These are phyloP conservation scores for Infundibulicybe gibba DNA, from an alignment of 768 basidiomycete genomes.

Conservation along the genomic window DNA sequence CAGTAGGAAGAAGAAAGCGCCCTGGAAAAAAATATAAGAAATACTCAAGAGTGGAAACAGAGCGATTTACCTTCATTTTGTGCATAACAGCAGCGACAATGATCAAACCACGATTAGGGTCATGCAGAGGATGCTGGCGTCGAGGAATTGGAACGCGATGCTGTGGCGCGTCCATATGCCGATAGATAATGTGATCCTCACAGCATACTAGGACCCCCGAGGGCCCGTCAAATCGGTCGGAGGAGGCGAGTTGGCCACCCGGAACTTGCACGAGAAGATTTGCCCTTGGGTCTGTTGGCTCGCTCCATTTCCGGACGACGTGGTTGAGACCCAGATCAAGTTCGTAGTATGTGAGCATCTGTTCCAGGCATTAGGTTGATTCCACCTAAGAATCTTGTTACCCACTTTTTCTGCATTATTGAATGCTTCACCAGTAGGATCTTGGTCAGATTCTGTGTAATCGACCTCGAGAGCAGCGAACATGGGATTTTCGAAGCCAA, in stretches of 20 bases:
- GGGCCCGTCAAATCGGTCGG: slow-evolving; percentile 93
- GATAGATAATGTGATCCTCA: slow-evolving; percentile 97
- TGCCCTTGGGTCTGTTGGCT: slow-evolving; percentile 91
- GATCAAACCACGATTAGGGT: slow-evolving; percentile 80
- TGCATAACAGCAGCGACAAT: slow-evolving; percentile 97
- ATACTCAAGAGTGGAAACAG: background rate
- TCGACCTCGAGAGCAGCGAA: slow-evolving; percentile 97
- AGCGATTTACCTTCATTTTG: slow-evolving; percentile 86
- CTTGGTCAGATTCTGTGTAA: slow-evolving; percentile 93
- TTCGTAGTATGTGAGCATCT: slow-evolving; percentile 99
- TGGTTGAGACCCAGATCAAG: slow-evolving; percentile 97
- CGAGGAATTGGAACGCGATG: slow-evolving; percentile 98
- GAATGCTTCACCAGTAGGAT: slow-evolving; percentile 92
- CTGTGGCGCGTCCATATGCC: slow-evolving; percentile 89
- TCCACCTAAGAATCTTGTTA: slow-evolving; percentile 3
- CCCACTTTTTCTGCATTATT: slow-evolving; percentile 86
- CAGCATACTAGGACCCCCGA: slow-evolving; percentile 99
- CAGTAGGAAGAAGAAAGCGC: slow-evolving; percentile 99
- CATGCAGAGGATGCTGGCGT: slow-evolving; percentile 81
- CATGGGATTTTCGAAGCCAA: slow-evolving; percentile 97
- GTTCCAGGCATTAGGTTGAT: background rate
- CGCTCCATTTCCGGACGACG: slow-evolving; percentile 98
- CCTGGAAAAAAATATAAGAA: slow-evolving; percentile 41
- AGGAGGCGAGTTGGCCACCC: slow-evolving; percentile 91
- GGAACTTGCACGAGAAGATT: slow-evolving; percentile 98